Percentiles rank a stretch among this genome's conserved stretches.
Conservation (phyloP, 1,284 basidiomycete genomes). For the Sparassis latifolia region DNA sequence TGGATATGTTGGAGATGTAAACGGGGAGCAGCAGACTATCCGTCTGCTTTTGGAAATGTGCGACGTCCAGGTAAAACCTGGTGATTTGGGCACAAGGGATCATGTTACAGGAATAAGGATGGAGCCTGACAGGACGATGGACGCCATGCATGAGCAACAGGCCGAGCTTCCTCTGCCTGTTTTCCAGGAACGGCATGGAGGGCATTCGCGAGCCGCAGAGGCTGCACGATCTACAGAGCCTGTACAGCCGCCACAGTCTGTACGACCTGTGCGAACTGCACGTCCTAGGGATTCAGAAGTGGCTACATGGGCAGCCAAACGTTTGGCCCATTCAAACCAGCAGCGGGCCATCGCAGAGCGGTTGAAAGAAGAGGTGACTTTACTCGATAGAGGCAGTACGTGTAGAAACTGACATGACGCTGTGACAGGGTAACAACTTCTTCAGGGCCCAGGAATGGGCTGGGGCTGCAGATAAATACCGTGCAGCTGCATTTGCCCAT, state of each 20-base stretch:
- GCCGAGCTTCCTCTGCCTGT: background rate
- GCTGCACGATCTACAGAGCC: too few relatives aligned
- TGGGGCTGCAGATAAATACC: slow-evolving; percentile 20
- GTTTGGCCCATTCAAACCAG: slow-evolving; percentile 3
- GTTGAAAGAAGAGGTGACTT: slow-evolving; percentile 6
- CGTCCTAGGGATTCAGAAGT: slow-evolving; percentile 11
- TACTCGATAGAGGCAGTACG: background rate
- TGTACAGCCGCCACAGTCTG: too few relatives aligned
- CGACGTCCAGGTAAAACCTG: slow-evolving; percentile 10
- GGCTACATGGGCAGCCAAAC: slow-evolving; percentile 4
- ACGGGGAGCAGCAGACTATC: slow-evolving; percentile 12
- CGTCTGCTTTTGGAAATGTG: slow-evolving; percentile 17
- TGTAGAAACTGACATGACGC: too few relatives aligned
- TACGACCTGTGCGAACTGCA: background rate
- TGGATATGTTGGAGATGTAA: slow-evolving; percentile 17
- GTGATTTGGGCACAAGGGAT: slow-evolving; percentile 11
- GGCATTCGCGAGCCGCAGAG: too few relatives aligned
- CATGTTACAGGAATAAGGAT: background rate
- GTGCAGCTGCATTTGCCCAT: slow-evolving; percentile 14
- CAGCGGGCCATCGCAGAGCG: slow-evolving; percentile 4
- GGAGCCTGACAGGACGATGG: background rate
- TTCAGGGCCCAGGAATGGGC: slow-evolving; percentile 15
- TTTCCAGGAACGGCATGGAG: background rate
- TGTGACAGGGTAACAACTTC: slow-evolving; percentile 19
- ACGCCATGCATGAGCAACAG: slow-evolving; percentile 5